phyloP scores from a whole-genome alignment of 768 basidiomycete species.

The Lactifluus pinguis region DNA sequence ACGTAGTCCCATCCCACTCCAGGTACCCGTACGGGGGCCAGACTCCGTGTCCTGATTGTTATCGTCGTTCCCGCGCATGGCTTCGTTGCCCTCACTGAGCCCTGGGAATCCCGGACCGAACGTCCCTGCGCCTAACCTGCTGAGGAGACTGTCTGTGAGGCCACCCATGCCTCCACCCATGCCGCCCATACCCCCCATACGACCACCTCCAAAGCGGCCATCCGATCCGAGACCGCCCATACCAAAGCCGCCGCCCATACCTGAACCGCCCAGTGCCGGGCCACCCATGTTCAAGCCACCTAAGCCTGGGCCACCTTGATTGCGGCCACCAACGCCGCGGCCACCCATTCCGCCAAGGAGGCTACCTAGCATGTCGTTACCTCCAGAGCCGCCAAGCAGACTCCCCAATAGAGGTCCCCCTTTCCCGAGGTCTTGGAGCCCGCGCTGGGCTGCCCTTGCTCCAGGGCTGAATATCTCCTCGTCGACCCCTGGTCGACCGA shows the following conservation, averaged over 20 bases:
- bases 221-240: neutral
- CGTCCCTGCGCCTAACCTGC: neutral
- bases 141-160: neutral
- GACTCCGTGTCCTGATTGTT: neutral
- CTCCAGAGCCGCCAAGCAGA: neutral
- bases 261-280: too few relatives aligned
- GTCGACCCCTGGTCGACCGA: neutral
- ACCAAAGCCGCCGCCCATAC: neutral
- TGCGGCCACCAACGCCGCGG: neutral
- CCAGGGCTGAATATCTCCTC: conserved; percentile 11
- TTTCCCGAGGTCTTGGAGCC: neutral
- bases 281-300: neutral
- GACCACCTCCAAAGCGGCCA: neutral
- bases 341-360: neutral
- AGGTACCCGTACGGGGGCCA: neutral
- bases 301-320: neutral
- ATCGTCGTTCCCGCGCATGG: neutral
- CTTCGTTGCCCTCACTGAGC: neutral
- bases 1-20: conserved; percentile 10
- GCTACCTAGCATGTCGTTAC: neutral
- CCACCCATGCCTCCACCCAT: neutral
- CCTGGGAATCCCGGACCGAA: neutral
- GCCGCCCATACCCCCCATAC: neutral
- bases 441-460: neutral
- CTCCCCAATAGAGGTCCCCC: neutral